Percentiles rank a stretch among this genome's conserved stretches.
Evolutionary conservation across 2,329 filamentous ascomycete species (phyloP).

Genomic region (Fusarium torreyae): DNA sequence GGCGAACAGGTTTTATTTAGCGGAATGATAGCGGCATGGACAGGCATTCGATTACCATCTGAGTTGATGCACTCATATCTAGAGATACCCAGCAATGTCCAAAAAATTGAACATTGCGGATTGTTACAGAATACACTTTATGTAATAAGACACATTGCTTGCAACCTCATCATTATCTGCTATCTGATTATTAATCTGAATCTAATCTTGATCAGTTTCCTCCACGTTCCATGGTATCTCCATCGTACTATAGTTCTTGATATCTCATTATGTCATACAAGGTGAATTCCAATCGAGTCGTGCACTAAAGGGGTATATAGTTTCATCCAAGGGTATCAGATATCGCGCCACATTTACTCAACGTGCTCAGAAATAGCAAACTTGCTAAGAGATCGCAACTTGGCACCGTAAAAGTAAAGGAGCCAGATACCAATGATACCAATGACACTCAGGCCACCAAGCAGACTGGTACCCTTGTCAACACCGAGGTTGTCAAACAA

Average conservation of each 20-base stretch:
- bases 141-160: neutral
- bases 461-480: conserved; percentile 68
- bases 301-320: neutral
- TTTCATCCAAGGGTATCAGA: neutral
- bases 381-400: conserved; percentile 68
- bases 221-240: conserved; percentile 29
- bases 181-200: conserved; percentile 10
- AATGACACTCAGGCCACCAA: conserved; percentile 69
- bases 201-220: neutral
- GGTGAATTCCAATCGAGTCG: neutral
- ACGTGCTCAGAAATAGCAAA: conserved; percentile 63
- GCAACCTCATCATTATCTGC: conserved; percentile 15
- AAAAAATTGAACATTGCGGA: conserved; percentile 3
- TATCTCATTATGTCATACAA: conserved; percentile 9
- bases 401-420: conserved; percentile 71
- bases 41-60: neutral
- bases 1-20: conserved; percentile 1
- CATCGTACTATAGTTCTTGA: conserved; percentile 3
- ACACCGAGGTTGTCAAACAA: conserved; percentile 73
- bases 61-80: conserved; percentile 12
- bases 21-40: neutral
- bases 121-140: neutral
- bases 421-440: conserved; percentile 72
- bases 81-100: conserved; percentile 24
- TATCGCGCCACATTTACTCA: conserved; percentile 20